Base-by-base conservation (phyloP, 23 red algal genomes). In the Gracilaria gracilis region DNA sequence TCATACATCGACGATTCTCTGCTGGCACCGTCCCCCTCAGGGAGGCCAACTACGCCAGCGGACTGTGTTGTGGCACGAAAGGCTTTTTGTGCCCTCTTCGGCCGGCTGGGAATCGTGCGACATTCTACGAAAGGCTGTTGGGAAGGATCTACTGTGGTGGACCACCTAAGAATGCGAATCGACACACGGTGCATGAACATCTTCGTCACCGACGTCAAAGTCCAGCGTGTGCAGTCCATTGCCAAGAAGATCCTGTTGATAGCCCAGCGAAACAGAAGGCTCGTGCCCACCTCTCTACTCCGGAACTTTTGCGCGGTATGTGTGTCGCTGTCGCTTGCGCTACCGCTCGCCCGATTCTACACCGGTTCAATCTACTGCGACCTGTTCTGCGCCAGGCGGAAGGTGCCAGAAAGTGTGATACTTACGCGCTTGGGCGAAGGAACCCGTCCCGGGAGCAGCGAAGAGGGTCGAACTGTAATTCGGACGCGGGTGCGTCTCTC, bases 301-400 rank as follows among this genome's bases (percentile, higher is more conserved):
- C 79, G 79, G 1, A 37, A 31, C 44, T 82, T 82, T 21, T 82
- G 44, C 24, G 47, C 24, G 49, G 54, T 82, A 17, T 82, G 79
- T 61, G 79, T 82, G 9, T 61, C 1, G 46, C 0, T 82, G 8
- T 49, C 4, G 11, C 75, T 80, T 9, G 75, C 75, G 38, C 40
- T 80, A 23, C 47, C 47, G 13, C 37, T 80, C 38, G 46, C 37
- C 16, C 79, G 1, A 17, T 82, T 82, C 79, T 82, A 82, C 79
- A 61, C 50, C 7, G 50, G 79, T 9, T 55, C 79, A 2, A 11
- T 61, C 24, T 82, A 82, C 61, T 58, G 48, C 46, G 79, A 82
- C 79, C 14, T 61, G 23, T n/a, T n/a, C 79, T 31, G 19, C 16
- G 54, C 6, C 54, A 2, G 54, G 54, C 6, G 8, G 5, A 58